These are phyloP conservation scores for Geosmithia morbida DNA, from an alignment of 2,329 filamentous ascomycete species.

Conservation along the genomic window DNA sequence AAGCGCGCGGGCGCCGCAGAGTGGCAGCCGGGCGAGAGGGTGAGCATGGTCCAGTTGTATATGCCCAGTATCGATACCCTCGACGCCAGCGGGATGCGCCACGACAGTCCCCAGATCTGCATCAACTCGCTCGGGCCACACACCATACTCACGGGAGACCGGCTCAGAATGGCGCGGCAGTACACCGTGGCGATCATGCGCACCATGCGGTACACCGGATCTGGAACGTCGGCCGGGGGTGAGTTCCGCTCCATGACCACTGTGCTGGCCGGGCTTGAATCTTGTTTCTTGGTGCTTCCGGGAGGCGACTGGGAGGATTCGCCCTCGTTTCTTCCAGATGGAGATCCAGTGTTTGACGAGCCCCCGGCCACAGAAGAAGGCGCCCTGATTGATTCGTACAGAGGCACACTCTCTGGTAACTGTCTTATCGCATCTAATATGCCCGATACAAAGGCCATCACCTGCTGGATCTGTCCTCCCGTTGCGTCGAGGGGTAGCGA, in stretches of 20 bases:
- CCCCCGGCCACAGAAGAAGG: constrained; percentile 3
- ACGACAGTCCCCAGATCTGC: constrained; percentile 29
- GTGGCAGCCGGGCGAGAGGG: constrained; percentile 23
- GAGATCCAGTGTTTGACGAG: constrained; percentile 1
- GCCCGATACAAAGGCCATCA: constrained; percentile 23
- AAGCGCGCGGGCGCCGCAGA: constrained; percentile 24
- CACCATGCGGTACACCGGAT: constrained; percentile 31
- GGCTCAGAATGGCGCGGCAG: constrained; percentile 26
- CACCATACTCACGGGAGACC: constrained; percentile 23
- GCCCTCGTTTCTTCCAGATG: background rate
- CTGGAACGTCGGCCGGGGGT: constrained; percentile 10
- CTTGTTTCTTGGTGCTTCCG: background rate
- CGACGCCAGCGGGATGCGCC: constrained; percentile 27
- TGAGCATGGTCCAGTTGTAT: constrained; percentile 31
- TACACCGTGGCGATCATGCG: constrained; percentile 32
- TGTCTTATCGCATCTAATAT: constrained; percentile 22
- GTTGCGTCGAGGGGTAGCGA: constrained; percentile 19
- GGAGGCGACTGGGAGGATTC: background rate
- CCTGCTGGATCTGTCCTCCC: constrained; percentile 19
- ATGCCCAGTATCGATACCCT: constrained; percentile 34
- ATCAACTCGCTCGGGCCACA: constrained; percentile 24
- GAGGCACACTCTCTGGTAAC: constrained; percentile 13
- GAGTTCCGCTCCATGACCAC: background rate
- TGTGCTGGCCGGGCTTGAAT: background rate
- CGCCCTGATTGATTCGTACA: constrained; percentile 1